phyloP scores from a whole-genome alignment of 2,329 filamentous ascomycete species.

The Penicillium rolfsii region DNA sequence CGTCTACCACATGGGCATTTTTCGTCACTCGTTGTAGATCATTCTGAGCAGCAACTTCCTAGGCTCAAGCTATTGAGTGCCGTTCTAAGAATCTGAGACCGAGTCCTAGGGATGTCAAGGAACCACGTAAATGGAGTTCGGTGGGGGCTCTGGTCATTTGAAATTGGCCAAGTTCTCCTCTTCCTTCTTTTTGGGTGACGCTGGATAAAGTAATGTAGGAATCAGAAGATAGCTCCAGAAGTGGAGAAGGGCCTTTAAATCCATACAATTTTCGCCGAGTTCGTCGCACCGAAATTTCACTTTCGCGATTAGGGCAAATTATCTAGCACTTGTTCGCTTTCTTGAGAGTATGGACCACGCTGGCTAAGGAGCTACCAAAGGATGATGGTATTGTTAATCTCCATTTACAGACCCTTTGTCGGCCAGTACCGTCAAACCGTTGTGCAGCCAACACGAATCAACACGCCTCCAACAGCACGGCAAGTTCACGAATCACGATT shows the following conservation, averaged over 20 bases:
- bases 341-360: neutral
- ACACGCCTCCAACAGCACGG: neutral
- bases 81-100: neutral
- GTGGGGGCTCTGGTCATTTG: neutral
- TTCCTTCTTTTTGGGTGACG: neutral
- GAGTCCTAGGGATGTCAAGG: neutral
- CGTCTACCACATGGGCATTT: neutral
- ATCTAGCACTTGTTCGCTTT: neutral
- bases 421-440: neutral
- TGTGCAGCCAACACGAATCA: neutral
- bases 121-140: neutral
- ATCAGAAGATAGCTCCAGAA: neutral
- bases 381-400: neutral
- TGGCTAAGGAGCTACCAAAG: neutral
- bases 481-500: neutral
- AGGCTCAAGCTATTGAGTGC: neutral
- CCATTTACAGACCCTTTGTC: neutral
- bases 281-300: neutral
- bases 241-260: neutral
- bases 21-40: neutral
- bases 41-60: neutral
- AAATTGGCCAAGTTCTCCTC: neutral
- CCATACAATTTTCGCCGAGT: neutral
- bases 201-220: neutral
- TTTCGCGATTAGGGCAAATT: neutral